Percentiles rank a stretch among this genome's conserved stretches.
Evolutionary conservation across 345 rosid species (phyloP).

Genomic region (Noccaea bulbosa): DNA sequence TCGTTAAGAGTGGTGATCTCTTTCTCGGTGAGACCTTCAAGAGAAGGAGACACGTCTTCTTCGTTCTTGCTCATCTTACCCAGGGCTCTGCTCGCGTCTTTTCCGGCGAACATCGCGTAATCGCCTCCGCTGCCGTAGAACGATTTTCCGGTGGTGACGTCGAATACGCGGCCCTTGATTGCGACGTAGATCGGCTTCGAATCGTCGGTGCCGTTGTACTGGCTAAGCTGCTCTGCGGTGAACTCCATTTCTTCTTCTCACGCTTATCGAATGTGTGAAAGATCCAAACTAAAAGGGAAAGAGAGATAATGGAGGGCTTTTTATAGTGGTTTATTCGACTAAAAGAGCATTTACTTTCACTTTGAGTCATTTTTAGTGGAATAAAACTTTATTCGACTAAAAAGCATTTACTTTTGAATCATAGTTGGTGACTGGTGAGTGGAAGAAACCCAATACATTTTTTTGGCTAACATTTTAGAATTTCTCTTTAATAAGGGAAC

Average conservation of each 20-base stretch:
- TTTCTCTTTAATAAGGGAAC: no score
- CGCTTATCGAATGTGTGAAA: constrained; percentile 8
- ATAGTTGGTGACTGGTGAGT: no score
- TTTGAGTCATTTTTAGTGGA: not conserved
- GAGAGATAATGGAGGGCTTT: not conserved
- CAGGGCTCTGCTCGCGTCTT: constrained; percentile 83
- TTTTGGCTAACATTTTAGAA: no score
- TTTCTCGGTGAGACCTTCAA: constrained; percentile 75
- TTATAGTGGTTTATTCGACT: constrained; percentile 2
- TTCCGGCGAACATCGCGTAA: constrained; percentile 77
- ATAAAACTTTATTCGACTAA: no score
- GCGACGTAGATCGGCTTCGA: constrained; percentile 86
- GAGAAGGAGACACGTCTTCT: constrained; percentile 65
- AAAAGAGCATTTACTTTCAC: not conserved
- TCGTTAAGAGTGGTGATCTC: constrained; percentile 74
- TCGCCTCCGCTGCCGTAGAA: constrained; percentile 81
- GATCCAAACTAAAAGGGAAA: not conserved
- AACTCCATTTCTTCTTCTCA: constrained; percentile 57
- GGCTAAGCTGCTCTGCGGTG: constrained; percentile 63
- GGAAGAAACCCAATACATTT: no score
- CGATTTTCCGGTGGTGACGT: constrained; percentile 73
- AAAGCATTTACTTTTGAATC: no score
- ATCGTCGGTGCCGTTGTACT: constrained; percentile 69
- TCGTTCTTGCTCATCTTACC: constrained; percentile 96
- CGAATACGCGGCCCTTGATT: constrained; percentile 77